phyloP scores from a whole-genome alignment of 208 protist species.

The Leishmania mexicana region DNA sequence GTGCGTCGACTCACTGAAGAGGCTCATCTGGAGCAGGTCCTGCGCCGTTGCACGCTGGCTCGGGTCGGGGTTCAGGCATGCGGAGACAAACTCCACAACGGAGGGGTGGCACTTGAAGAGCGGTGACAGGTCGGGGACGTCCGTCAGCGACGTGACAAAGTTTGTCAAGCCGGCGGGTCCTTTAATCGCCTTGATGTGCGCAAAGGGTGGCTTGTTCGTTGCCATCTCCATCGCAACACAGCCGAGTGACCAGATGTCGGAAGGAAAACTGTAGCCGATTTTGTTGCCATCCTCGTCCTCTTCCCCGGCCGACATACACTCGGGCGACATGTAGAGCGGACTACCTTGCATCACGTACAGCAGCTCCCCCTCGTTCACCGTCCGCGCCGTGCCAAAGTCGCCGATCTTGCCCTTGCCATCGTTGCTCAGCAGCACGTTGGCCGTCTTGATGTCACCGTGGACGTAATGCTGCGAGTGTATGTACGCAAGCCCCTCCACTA shows the following conservation, averaged over 20 bases:
- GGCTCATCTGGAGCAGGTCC: conserved; percentile 74
- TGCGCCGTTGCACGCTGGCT: conserved; percentile 64
- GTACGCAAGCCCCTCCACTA: conserved; percentile 89
- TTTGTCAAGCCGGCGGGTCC: conserved; percentile 72
- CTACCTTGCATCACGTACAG: conserved; percentile 89
- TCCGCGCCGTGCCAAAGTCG: conserved; percentile 91
- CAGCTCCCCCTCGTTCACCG: conserved; percentile 58
- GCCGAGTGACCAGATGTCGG: conserved; percentile 91
- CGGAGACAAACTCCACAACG: conserved; percentile 83
- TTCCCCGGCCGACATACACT: conserved; percentile 86
- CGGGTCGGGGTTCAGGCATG: conserved; percentile 80
- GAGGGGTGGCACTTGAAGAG: conserved; percentile 71
- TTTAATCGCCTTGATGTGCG: conserved; percentile 74
- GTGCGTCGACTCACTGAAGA: conserved; percentile 76
- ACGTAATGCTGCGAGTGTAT: conserved; percentile 92
- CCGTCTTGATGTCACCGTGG: conserved; percentile 94
- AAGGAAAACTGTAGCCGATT: conserved; percentile 83
- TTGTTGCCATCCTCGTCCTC: conserved; percentile 61
- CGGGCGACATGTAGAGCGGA: conserved; percentile 89
- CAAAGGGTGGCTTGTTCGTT: conserved; percentile 84
- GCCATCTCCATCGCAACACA: conserved; percentile 90
- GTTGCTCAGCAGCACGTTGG: conserved; percentile 87
- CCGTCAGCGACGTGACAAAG: conserved; percentile 81
- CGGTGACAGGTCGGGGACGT: conserved; percentile 83
- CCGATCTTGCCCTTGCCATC: conserved; percentile 89